Conservation (phyloP, 495 filamentous ascomycete species). For the Chaetomium tenue region DNA sequence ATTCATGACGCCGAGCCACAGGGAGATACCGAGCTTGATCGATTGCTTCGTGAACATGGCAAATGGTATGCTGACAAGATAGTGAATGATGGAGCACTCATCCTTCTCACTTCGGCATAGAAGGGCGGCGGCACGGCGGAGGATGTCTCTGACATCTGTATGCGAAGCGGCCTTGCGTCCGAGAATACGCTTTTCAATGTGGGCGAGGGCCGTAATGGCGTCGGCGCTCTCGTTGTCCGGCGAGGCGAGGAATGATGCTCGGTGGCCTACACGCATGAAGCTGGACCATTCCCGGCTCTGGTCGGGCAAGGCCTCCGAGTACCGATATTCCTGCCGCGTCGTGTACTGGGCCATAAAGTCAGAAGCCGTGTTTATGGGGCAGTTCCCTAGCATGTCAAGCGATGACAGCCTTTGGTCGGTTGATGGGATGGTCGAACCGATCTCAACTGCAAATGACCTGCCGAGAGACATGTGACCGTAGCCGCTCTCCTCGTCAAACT, state of each 20-base stretch:
- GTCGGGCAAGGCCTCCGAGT: constrained; percentile 66
- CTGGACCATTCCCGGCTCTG: constrained; percentile 61
- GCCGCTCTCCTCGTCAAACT: constrained; percentile 80
- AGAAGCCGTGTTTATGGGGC: constrained; percentile 81
- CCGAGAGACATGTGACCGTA: constrained; percentile 90
- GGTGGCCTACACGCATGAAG: constrained; percentile 52
- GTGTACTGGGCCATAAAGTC: constrained; percentile 97
- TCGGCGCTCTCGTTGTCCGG: constrained; percentile 53
- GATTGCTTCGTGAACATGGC: constrained; percentile 88
- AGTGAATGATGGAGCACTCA: constrained; percentile 72
- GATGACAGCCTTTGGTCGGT: constrained; percentile 81
- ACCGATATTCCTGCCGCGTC: constrained; percentile 90
- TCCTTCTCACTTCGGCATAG: constrained; percentile 72
- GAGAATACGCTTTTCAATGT: constrained; percentile 66
- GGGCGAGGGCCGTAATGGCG: constrained; percentile 57
- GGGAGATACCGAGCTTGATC: constrained; percentile 89
- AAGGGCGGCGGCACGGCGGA: constrained; percentile 79
- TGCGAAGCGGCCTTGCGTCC: constrained; percentile 66
- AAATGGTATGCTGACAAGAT: constrained; percentile 89
- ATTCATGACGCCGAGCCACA: constrained; percentile 96
- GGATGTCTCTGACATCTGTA: constrained; percentile 69
- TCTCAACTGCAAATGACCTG: constrained; percentile 91
- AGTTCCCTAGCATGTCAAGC: constrained; percentile 67
- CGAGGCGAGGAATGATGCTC: constrained; percentile 41
- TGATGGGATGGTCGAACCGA: constrained; percentile 82